Base-by-base conservation (phyloP, 176 grass and related monocot species). In the Poa annua region DNA sequence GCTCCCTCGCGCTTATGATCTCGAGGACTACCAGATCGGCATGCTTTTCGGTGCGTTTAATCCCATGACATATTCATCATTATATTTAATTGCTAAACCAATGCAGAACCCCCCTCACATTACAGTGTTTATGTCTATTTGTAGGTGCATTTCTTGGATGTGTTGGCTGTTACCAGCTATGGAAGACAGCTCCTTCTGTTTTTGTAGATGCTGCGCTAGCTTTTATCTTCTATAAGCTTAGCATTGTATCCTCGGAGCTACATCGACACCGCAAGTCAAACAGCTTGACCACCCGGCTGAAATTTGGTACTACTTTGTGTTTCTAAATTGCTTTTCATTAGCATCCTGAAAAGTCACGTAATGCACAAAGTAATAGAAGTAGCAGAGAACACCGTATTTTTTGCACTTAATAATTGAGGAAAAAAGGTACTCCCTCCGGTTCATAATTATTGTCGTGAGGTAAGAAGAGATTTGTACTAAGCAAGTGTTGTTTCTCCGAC, bases 111-210 rank as follows among this genome's bases (percentile, higher is more conserved):
- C 22, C 22, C 39, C 39, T 71, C 20, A 21, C 67, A 24, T 14
- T 45, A 42, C 5, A 13, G 4, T 70, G 24, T 33, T 52, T 51
- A 74, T 74, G 13, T 52, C 25, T 32, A 74, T 6, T 3, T 38
- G 50, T 11, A 76, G 74, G 74, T 21, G 51, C 74, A 4, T 54
- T 76, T 76, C 74, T 76, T 76, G 50, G 17, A 4, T 76, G 20
- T 7, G 29, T 76, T 38, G 74, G 51, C 19, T 56, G 51, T 56
- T 56, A 76, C 33, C 74, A 76, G 33, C 50, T 76, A 11, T 76
- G 74, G 74, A 76, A 39, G 51, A 55, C 51, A 19, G 74, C 51
- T 3, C 74, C 74, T 38, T 39, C 50, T 3, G 21, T 38, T 11
- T 56, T 76, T 36, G 50, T 76, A 11, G 50, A 76, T 57, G 10